phyloP scores from a whole-genome alignment of 768 basidiomycete genomes.

The Crucibulum laeve region DNA sequence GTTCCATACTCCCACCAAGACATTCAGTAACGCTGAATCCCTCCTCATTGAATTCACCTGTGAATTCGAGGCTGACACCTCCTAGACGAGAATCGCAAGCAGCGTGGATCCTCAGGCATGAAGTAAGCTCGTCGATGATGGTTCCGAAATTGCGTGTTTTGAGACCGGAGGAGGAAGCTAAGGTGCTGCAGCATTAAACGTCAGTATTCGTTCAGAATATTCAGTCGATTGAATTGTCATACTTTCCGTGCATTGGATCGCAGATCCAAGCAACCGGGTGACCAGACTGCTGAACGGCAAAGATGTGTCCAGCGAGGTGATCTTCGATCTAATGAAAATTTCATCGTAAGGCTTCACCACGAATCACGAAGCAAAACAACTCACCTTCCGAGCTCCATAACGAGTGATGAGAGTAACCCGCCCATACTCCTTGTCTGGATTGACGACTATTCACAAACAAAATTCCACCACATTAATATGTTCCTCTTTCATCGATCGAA shows the following conservation, averaged over 20 bases:
- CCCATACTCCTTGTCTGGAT: conserved; percentile 79
- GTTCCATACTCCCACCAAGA: conserved; percentile 93
- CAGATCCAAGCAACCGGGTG: conserved; percentile 94
- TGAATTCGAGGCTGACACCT: conserved; percentile 87
- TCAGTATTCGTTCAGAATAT: too few species aligned
- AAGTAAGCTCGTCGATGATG: conserved; percentile 83
- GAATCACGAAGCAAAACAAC: conserved; percentile 5
- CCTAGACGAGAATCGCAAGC: conserved; percentile 70
- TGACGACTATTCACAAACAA: conserved; percentile 57
- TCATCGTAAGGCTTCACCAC: too few species aligned
- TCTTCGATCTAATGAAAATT: conserved; percentile 52
- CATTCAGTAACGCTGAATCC: conserved; percentile 97
- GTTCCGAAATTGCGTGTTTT: conserved; percentile 90
- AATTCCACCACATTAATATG: conserved; percentile 3
- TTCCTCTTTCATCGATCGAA: too few species aligned
- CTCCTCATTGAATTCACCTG: conserved; percentile 85
- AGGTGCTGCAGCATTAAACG: too few species aligned
- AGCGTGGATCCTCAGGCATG: conserved; percentile 78
- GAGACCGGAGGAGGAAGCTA: conserved; percentile 71
- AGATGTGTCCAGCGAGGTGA: conserved; percentile 77
- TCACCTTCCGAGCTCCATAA: conserved; percentile 85
- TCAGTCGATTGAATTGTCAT: too few species aligned
- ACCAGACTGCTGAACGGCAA: conserved; percentile 68
- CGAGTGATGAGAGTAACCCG: conserved; percentile 88
- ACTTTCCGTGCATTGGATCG: conserved; percentile 99